These are phyloP conservation scores for Uronychia binucleata DNA, from an alignment of 73 alveolate species.

Conservation along the genomic window DNA sequence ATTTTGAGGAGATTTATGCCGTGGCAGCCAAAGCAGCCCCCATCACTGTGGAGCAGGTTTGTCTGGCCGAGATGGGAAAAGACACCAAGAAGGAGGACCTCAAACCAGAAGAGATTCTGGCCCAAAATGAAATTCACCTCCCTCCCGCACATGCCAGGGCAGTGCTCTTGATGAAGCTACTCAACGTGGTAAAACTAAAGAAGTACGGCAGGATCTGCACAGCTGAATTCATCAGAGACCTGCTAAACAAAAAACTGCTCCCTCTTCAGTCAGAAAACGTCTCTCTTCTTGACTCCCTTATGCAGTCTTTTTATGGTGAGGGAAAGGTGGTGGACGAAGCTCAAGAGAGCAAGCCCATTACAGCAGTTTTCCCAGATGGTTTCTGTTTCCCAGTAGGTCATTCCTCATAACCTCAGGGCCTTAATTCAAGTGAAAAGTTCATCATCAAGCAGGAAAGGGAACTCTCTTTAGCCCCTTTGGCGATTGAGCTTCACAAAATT, in stretches of 20 bases:
- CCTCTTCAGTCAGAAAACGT: neutral
- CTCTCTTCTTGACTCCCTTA: neutral
- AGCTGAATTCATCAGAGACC: neutral
- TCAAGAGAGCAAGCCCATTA: neutral
- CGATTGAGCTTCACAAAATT: neutral
- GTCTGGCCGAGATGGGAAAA: conserved; percentile 3
- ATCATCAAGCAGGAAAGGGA: neutral
- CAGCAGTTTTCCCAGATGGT: neutral
- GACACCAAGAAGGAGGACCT: conserved; percentile 8
- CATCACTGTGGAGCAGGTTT: conserved; percentile 22
- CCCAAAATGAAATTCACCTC: neutral
- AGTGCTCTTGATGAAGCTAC: conserved; percentile 28
- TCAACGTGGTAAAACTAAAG: conserved; percentile 41
- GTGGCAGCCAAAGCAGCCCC: conserved; percentile 28
- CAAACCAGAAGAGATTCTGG: neutral
- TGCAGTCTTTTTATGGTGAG: conserved; percentile 1
- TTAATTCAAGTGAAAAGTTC: neutral
- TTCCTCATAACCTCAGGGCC: neutral
- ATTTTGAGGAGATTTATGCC: conserved; percentile 49
- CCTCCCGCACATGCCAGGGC: conserved; percentile 45
- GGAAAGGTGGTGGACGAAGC: neutral
- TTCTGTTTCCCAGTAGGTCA: neutral
- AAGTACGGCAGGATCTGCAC: conserved; percentile 32
- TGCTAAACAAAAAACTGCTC: neutral
- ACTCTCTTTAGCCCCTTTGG: neutral